A percentile compares a stretch with the other conserved stretches of the same genome.
These are phyloP conservation scores for Solanum hybrid DNA, from an alignment of 305 asterid genomes.

Conservation along the genomic window DNA sequence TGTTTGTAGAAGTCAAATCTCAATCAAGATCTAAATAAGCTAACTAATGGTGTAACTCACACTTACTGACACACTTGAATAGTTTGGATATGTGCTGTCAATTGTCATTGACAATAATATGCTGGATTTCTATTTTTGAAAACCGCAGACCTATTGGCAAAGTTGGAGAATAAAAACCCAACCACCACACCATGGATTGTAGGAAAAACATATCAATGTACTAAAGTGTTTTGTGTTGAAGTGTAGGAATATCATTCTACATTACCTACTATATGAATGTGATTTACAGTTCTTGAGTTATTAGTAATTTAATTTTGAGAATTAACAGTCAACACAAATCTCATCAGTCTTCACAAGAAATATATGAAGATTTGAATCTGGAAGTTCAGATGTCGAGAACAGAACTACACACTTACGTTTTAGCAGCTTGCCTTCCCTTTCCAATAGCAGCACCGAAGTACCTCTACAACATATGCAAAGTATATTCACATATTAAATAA, in stretches of 20 bases:
- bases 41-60: neutral
- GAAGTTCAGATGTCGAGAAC: neutral
- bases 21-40: neutral
- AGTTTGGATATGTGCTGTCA: neutral
- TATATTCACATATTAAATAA: neutral
- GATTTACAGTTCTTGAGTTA: neutral
- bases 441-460: slow-evolving; percentile 74
- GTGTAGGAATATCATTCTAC: neutral
- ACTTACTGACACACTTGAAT: neutral
- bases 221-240: neutral
- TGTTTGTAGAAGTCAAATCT: neutral
- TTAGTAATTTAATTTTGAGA: neutral
- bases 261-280: neutral
- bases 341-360: neutral
- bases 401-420: slow-evolving; percentile 40
- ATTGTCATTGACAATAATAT: neutral
- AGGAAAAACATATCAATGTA: neutral
- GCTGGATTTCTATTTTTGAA: neutral
- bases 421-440: slow-evolving; percentile 76
- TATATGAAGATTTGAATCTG: neutral
- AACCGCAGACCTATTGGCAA: neutral
- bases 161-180: neutral
- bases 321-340: neutral
- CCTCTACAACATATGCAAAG: slow-evolving; percentile 32
- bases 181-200: neutral